phyloP scores from a whole-genome alignment of 164 flowering plant genomes.

The Warburgia ugandensis region DNA sequence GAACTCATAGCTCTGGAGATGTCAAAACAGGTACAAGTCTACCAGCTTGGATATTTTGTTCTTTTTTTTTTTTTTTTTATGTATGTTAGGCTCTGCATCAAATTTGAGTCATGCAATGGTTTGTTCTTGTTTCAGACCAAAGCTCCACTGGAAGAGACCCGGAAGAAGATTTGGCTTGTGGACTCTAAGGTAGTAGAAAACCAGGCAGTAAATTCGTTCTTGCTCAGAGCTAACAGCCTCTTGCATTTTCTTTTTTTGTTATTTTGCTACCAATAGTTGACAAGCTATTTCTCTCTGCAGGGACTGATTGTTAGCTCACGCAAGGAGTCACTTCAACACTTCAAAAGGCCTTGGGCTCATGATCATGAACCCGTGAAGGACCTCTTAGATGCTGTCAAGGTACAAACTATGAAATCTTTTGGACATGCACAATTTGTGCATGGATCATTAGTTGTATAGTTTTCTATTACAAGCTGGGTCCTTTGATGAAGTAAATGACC shows the following conservation, averaged over 20 bases:
- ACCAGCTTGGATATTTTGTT: no score
- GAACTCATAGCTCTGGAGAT: slow-evolving; percentile 89
- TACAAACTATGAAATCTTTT: no score
- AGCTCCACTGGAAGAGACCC: slow-evolving; percentile 63
- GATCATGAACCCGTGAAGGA: slow-evolving; percentile 74
- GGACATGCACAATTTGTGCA: no score
- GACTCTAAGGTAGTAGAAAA: slow-evolving; percentile 66
- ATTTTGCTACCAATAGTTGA: background rate
- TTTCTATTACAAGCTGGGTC: no score
- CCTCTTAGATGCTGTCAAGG: slow-evolving; percentile 81
- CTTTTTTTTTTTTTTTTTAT: background rate
- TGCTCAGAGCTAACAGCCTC: no score
- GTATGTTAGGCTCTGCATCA: no score
- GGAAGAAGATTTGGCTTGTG: slow-evolving; percentile 91
- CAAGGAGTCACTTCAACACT: slow-evolving; percentile 78
- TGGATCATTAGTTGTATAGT: no score
- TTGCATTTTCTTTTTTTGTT: background rate
- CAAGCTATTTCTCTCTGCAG: slow-evolving; percentile 25
- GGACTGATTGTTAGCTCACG: slow-evolving; percentile 86
- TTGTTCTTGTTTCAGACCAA: slow-evolving; percentile 44
- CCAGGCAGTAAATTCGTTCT: no score
- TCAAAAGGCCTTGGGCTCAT: slow-evolving; percentile 98
- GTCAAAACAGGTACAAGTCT: slow-evolving; percentile 62
- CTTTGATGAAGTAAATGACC: no score
- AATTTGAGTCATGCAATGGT: background rate